A percentile compares a stretch with the other conserved stretches of the same genome.
Evolutionary conservation across 805 yeast genomes (phyloP).

Genomic region (Nakazawaea ishiwadae): DNA sequence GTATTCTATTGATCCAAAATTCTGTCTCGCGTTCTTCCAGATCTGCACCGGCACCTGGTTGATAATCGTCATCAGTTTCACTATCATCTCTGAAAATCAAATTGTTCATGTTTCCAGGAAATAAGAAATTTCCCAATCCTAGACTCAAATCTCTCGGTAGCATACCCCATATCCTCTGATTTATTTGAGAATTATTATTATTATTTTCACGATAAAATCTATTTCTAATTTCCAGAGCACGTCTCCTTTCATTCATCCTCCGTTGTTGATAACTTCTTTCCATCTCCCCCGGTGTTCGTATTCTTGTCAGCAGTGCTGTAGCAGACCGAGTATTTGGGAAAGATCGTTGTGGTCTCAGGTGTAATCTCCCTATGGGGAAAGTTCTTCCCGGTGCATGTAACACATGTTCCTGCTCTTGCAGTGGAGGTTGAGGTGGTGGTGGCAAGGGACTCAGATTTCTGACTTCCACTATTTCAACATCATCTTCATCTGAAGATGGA

Average conservation of each 20-base stretch:
- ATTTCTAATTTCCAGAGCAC: neutral
- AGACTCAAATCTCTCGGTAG: conserved; percentile 1
- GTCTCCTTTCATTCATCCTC: conserved; percentile 1
- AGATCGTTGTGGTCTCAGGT: neutral
- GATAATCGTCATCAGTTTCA: conserved; percentile 2
- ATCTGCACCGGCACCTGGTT: neutral
- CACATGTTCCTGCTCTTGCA: neutral
- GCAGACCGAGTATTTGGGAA: conserved; percentile 6
- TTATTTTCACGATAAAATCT: neutral
- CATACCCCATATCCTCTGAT: neutral
- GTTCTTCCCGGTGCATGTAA: conserved; percentile 10
- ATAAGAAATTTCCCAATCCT: conserved; percentile 3
- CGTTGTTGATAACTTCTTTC: conserved; percentile 1
- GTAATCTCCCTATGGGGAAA: conserved; percentile 4
- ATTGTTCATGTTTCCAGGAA: conserved; percentile 5
- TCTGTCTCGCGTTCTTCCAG: conserved; percentile 4
- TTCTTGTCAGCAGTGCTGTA: neutral
- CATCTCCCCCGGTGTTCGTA: conserved; percentile 10
- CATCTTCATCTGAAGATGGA: conserved; percentile 7
- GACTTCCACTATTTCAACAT: conserved; percentile 12
- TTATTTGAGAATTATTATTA: neutral
- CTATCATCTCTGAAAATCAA: conserved; percentile 2
- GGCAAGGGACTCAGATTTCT: neutral
- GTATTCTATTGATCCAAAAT: conserved; percentile 11
- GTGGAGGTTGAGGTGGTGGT: conserved; percentile 3